Conservation (phyloP, 2,329 filamentous ascomycete species). For the Aspergillus brasiliensis region DNA sequence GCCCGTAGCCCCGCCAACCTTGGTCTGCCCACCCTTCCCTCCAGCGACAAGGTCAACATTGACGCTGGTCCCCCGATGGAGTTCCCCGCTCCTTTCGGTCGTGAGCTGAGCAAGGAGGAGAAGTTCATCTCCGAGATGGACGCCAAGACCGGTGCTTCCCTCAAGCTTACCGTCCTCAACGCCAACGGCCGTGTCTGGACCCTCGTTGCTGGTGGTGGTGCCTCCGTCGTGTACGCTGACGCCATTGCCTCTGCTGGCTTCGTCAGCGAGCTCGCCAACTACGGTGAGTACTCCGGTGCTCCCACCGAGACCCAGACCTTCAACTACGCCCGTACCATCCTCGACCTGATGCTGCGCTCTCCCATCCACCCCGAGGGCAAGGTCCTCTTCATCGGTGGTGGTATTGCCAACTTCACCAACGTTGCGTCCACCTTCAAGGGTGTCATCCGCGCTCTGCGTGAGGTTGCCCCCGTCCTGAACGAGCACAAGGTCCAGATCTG, state of each 20-base stretch:
- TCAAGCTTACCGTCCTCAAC: constrained; percentile 98
- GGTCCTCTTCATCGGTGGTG: constrained; percentile 98
- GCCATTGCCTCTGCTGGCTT: constrained; percentile 96
- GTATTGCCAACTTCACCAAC: constrained; percentile 99
- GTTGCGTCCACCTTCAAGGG: constrained; percentile 99
- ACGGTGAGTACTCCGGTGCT: constrained; percentile 98
- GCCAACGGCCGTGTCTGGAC: constrained; percentile 92
- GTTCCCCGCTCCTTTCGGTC: constrained; percentile 97
- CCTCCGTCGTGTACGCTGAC: constrained; percentile 97
- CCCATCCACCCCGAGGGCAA: constrained; percentile 86
- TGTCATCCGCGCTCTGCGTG: constrained; percentile 93
- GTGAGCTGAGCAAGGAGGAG: constrained; percentile 98
- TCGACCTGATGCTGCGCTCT: constrained; percentile 95
- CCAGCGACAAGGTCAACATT: constrained; percentile 79
- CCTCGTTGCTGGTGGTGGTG: constrained; percentile 97
- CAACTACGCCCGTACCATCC: constrained; percentile 96
- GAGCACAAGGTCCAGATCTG: constrained; percentile 99
- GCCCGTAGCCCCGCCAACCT: constrained; percentile 87
- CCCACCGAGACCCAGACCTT: constrained; percentile 98
- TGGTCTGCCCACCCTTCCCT: constrained; percentile 70
- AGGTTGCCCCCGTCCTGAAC: constrained; percentile 79
- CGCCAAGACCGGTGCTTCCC: constrained; percentile 97
- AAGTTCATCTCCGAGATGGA: constrained; percentile 98
- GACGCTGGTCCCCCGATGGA: constrained; percentile 98
- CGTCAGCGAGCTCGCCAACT: constrained; percentile 96